Evolutionary conservation across 2,329 filamentous ascomycete genomes (phyloP), one percentile per base, ranked within the genome.

Genomic region (Stachybotrys echinatus): DNA sequence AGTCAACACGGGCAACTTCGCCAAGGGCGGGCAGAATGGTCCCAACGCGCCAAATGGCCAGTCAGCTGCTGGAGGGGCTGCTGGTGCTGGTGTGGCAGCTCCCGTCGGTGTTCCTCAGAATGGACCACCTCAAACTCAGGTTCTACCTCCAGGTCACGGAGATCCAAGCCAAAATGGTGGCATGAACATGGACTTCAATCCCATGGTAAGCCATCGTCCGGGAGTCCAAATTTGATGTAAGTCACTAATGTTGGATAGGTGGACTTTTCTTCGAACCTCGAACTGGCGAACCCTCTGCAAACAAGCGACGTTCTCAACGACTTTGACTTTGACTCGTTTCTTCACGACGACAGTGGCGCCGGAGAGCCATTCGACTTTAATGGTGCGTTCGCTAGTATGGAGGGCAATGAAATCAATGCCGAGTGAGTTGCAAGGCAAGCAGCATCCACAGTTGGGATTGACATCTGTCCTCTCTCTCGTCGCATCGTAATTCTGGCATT

Each of bases 281-380:
- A 79, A 50, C 79, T 83, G 61, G 72, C 76, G 49, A 80, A 83
- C 54, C 77, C 80, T 2, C 63, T 77, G 22, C 71, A 72, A 52
- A 73, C 74, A 6, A 68, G 67, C 48, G 77, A 85, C 60, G 82
- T 85, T 34, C 71, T 87, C 45, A 81, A 81, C 58, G 83, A 84
- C 55, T 87, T 87, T 58, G 83, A 87, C 54, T 74, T 87, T 56
- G 83, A 87, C 64, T 84, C 83, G 2, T 87, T 87, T 70, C 69
- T 87, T 7, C 81, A 86, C 54, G 74, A 77, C 52, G 71, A 74
- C 52, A 76, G 77, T 44, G 71, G 67, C 31, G 75, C 74, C 39
- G 70, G 70, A 40, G 65, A 68, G 42, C 65, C 61, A 5, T 85
- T 85, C 54, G 79, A 80, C 65, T 85, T 85, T 58, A 65, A 73